Percentiles rank a stretch among this genome's conserved stretches.
These are phyloP conservation scores for Ceratobasidium theobromae DNA, from an alignment of 1,284 basidiomycete genomes.

Conservation along the genomic window DNA sequence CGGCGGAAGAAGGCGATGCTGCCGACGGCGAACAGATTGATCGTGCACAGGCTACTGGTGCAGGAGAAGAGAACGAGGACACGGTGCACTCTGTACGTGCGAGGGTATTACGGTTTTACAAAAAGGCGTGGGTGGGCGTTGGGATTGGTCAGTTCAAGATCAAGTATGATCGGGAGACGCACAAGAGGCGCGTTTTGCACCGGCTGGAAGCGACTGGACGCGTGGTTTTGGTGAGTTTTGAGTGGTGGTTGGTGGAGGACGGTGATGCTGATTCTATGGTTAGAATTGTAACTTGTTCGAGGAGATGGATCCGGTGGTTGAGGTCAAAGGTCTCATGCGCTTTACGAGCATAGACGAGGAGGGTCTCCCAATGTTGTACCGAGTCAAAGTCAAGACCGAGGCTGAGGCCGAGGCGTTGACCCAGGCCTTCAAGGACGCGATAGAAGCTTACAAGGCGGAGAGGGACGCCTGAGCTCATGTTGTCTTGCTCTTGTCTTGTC, in stretches of 20 bases:
- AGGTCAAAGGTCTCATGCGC: constrained; percentile 7
- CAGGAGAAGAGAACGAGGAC: constrained; percentile 36
- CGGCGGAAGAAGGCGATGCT: background rate
- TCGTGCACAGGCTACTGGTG: constrained; percentile 19
- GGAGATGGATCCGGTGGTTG: constrained; percentile 22
- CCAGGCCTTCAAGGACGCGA: background rate
- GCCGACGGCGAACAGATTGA: constrained; percentile 13
- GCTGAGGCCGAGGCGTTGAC: constrained; percentile 19
- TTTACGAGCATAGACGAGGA: constrained; percentile 23
- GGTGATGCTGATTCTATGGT: background rate
- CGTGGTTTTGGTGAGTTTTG: constrained; percentile 32
- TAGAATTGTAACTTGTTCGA: constrained; percentile 15
- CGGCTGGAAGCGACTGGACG: constrained; percentile 32
- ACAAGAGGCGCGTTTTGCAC: constrained; percentile 32
- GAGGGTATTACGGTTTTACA: constrained; percentile 30
- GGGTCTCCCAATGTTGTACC: constrained; percentile 15
- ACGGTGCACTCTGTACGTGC: constrained; percentile 23
- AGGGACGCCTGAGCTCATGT: background rate
- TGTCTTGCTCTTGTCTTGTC: background rate
- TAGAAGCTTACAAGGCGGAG: constrained; percentile 4
- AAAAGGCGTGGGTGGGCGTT: constrained; percentile 32
- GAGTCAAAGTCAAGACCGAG: constrained; percentile 30
- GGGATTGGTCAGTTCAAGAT: constrained; percentile 35
- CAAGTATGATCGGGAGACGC: constrained; percentile 35
- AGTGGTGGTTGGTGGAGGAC: background rate